phyloP scores from a whole-genome alignment of 306 rosid species.

The Prunus kanzakura region DNA sequence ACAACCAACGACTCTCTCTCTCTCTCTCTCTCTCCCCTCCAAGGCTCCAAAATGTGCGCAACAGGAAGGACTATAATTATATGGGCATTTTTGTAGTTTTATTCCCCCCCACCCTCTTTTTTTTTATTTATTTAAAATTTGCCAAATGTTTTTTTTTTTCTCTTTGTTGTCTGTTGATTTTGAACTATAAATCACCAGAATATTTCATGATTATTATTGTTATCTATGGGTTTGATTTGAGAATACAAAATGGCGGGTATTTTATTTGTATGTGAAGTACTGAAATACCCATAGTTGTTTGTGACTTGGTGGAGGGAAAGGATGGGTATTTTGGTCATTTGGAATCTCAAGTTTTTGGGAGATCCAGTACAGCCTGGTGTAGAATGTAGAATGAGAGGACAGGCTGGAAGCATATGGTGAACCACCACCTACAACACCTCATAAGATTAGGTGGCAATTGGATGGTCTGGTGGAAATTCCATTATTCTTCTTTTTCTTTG shows the following conservation, averaged over 20 bases:
- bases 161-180: background rate
- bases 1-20: slow-evolving; percentile 33
- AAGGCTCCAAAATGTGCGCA: slow-evolving; percentile 39
- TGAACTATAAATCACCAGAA: background rate
- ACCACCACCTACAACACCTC: background rate
- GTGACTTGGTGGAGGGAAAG: background rate
- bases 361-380: background rate
- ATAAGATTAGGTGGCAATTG: background rate
- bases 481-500: too few species aligned
- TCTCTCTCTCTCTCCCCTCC: background rate
- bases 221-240: background rate
- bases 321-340: background rate
- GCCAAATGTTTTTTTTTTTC: background rate
- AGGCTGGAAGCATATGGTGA: slow-evolving; percentile 7
- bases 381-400: background rate
- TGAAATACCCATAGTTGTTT: background rate
- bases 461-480: background rate
- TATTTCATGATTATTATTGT: background rate
- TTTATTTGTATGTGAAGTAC: background rate
- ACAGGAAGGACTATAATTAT: slow-evolving; percentile 9
- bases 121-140: background rate
- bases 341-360: background rate
- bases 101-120: too few species aligned
- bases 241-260: slow-evolving; percentile 9
- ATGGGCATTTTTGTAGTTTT: background rate